Percentiles rank a stretch among this genome's conserved stretches.
Conservation (phyloP, 768 basidiomycete genomes). For the Cubamyces lactineus region DNA sequence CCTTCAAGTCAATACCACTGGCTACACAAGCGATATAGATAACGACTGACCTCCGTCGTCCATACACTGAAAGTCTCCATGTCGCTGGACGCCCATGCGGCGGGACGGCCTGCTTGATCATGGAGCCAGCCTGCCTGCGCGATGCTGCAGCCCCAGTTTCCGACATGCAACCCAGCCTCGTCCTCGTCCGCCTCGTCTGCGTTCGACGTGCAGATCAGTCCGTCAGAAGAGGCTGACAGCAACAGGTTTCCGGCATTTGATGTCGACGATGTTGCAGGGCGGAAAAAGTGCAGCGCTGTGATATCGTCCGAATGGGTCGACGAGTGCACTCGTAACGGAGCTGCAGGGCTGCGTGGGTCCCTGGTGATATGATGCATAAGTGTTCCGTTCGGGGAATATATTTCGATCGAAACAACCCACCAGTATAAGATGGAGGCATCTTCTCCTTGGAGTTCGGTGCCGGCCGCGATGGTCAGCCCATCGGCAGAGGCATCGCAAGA, state of each 20-base stretch:
- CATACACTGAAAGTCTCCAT: slow-evolving; percentile 94
- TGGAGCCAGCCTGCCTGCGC: slow-evolving; percentile 75
- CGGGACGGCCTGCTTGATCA: slow-evolving; percentile 35
- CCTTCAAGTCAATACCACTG: not conserved
- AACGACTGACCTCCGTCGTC: slow-evolving; percentile 62
- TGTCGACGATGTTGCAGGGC: slow-evolving; percentile 9
- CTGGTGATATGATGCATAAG: slow-evolving; percentile 40
- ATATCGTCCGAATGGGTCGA: slow-evolving; percentile 95
- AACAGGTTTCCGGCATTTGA: slow-evolving; percentile 44
- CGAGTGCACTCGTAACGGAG: slow-evolving; percentile 72
- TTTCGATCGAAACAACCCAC: slow-evolving; percentile 43
- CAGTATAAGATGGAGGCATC: slow-evolving; percentile 87
- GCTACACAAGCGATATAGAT: too few relatives aligned
- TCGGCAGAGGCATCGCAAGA: slow-evolving; percentile 73
- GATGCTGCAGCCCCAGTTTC: slow-evolving; percentile 85
- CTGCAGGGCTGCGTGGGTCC: slow-evolving; percentile 81
- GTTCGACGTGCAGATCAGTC: slow-evolving; percentile 74
- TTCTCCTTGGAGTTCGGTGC: slow-evolving; percentile 78
- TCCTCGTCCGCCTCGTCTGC: slow-evolving; percentile 83
- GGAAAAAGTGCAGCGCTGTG: slow-evolving; percentile 68
- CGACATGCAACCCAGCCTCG: slow-evolving; percentile 77
- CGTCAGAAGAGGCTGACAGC: slow-evolving; percentile 86
- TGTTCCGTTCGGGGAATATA: not conserved
- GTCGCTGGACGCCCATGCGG: slow-evolving; percentile 86
- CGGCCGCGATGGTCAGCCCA: slow-evolving; percentile 76